A percentile compares a stretch with the other conserved stretches of the same genome.
These are phyloP conservation scores for Aspergillus tamarii DNA, from an alignment of 2,329 filamentous ascomycete genomes.

Conservation along the genomic window DNA sequence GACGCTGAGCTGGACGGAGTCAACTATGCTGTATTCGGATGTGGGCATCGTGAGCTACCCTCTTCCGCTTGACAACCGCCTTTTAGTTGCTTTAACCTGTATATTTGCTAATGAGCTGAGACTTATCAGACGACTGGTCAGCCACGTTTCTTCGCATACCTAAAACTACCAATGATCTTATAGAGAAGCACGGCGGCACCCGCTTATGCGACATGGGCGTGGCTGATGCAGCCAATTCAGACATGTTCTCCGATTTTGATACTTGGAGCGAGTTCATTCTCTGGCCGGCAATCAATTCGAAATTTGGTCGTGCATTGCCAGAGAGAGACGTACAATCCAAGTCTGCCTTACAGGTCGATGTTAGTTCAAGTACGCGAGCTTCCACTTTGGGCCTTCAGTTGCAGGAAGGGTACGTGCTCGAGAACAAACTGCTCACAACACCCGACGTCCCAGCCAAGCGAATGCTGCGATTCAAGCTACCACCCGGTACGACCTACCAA, in stretches of 20 bases:
- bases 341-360: constrained; percentile 51
- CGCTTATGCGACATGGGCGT: constrained; percentile 56
- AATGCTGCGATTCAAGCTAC: constrained; percentile 69
- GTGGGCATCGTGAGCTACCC: constrained; percentile 54
- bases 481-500: constrained; percentile 66
- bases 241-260: constrained; percentile 72
- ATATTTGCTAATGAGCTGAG: not conserved
- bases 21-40: constrained; percentile 71
- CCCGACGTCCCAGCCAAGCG: constrained; percentile 61
- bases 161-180: constrained; percentile 60
- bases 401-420: constrained; percentile 62
- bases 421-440: constrained; percentile 56
- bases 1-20: constrained; percentile 58
- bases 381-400: constrained; percentile 66
- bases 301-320: constrained; percentile 31
- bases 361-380: constrained; percentile 57
- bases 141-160: constrained; percentile 70
- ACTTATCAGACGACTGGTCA: constrained; percentile 49
- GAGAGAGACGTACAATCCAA: constrained; percentile 26
- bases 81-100: not conserved
- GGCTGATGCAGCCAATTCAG: constrained; percentile 64
- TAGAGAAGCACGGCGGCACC: constrained; percentile 56
- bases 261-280: constrained; percentile 65
- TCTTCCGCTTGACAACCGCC: not conserved
- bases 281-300: constrained; percentile 55